Evolutionary conservation across 1,139 yeast genomes (phyloP), one percentile per base, ranked within the genome.

Genomic region (Yamadazyma conglobata): DNA sequence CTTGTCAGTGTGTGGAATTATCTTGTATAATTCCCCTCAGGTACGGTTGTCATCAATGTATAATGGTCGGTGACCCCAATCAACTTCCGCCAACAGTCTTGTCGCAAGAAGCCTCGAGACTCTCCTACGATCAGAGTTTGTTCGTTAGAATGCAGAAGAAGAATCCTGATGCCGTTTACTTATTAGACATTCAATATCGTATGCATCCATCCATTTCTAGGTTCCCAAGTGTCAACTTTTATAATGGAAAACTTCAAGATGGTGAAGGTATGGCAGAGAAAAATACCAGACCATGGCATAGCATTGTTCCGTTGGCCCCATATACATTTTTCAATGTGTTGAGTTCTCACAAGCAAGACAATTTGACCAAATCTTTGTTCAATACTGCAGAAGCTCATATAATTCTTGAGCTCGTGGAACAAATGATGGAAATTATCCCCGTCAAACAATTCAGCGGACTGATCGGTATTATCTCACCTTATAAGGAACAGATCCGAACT

Each of bases 21-120:
- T 86, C 96, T 8, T 86, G 95, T 0, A 72, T 93, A 19, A 91
- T 91, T 48, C 99, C 99, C 0, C 66, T 93, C 43, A 70, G 95
- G 49, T 93, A 89, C 54, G 98, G 98, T 2, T 86, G 95, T 48
- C 79, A 72, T 40, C 78, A 79, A 35, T 89, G 97, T 62, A 82
- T 93, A 30, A 86, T 93, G 96, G 99, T 93, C 31, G 99, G 99
- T 51, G 99, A 93, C 64, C 98, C 98, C 3, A 89, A 91, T 52
- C 99, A 93, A 61, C 70, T 93, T 40, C 99, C 98, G 0, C 99
- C 99, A 1, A 93, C 99, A 0, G 98, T 93, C n/a, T 60, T 93
- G 15, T 91, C 98, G 0, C 89, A 84, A 47, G 80, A 79, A 6
- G 97, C 97, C 1, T 80, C 94, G 1, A 67, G 75, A 5, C 74